phyloP scores from a whole-genome alignment of 1,139 yeast genomes.

The Scheffersomyces cryptocercus region DNA sequence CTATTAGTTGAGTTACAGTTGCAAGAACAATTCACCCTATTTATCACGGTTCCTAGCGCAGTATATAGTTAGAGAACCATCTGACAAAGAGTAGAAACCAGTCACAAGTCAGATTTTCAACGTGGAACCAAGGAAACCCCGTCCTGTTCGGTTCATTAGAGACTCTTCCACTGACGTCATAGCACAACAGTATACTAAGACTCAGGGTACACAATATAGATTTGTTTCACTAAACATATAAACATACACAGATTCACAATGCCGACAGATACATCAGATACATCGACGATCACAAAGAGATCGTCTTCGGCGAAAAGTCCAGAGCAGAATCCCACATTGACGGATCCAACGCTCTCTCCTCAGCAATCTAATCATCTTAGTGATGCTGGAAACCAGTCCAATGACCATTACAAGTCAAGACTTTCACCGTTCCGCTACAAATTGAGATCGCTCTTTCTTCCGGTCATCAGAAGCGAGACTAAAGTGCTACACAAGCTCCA shows the following conservation, averaged over 20 bases:
- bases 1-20: too few species aligned
- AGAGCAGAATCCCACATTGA: too few species aligned
- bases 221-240: not conserved
- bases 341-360: not conserved
- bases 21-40: too few species aligned
- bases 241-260: not conserved
- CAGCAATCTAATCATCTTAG: constrained; percentile 13
- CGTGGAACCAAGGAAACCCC: too few species aligned
- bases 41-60: too few species aligned
- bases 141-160: too few species aligned
- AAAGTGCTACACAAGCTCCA: constrained; percentile 62
- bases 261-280: not conserved
- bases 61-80: too few species aligned
- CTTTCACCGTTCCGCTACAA: constrained; percentile 62
- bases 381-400: constrained; percentile 76
- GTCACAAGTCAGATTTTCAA: too few species aligned
- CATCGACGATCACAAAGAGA: not conserved
- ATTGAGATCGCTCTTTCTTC: constrained; percentile 57
- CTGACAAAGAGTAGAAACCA: too few species aligned
- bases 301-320: not conserved
- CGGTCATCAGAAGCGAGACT: constrained; percentile 68
- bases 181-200: too few species aligned
- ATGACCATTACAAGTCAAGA: constrained; percentile 60
- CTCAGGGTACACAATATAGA: too few species aligned
- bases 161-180: too few species aligned